phyloP scores from a whole-genome alignment of 2,329 filamentous ascomycete genomes.

The Pestalotiopsis sp. region DNA sequence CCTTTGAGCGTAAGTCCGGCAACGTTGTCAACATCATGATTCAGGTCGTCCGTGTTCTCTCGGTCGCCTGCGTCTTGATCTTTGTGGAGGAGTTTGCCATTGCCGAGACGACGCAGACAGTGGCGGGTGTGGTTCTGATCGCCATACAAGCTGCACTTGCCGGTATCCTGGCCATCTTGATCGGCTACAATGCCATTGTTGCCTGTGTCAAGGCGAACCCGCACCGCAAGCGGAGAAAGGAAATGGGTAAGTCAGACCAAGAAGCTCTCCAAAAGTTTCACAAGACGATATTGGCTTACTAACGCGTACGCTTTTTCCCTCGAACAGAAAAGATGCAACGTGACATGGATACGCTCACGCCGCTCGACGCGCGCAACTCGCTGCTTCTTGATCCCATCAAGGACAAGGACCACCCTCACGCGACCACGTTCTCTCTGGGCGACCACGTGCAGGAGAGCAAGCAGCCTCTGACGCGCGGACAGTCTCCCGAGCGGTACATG shows the following conservation, averaged over 20 bases:
- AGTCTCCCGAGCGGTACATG: constrained; percentile 37
- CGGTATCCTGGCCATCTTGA: constrained; percentile 80
- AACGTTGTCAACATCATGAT: constrained; percentile 95
- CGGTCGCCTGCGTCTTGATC: constrained; percentile 84
- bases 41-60: constrained; percentile 85
- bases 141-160: constrained; percentile 88
- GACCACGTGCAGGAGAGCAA: constrained; percentile 40
- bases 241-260: constrained; percentile 69
- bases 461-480: constrained; percentile 26
- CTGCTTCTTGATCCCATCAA: constrained; percentile 68
- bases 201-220: constrained; percentile 86
- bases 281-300: constrained; percentile 36
- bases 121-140: constrained; percentile 91
- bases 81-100: constrained; percentile 95
- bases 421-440: constrained; percentile 45
- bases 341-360: constrained; percentile 81
- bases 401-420: constrained; percentile 30
- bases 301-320: constrained; percentile 55
- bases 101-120: constrained; percentile 87
- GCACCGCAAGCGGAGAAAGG: constrained; percentile 85
- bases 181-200: constrained; percentile 85
- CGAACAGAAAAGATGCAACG: constrained; percentile 72
- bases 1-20: constrained; percentile 83
- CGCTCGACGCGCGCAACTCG: constrained; percentile 84
- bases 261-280: constrained; percentile 2